These are phyloP conservation scores for Kentomonas sorsogonicus DNA, from an alignment of 208 protist genomes.

Conservation along the genomic window DNA sequence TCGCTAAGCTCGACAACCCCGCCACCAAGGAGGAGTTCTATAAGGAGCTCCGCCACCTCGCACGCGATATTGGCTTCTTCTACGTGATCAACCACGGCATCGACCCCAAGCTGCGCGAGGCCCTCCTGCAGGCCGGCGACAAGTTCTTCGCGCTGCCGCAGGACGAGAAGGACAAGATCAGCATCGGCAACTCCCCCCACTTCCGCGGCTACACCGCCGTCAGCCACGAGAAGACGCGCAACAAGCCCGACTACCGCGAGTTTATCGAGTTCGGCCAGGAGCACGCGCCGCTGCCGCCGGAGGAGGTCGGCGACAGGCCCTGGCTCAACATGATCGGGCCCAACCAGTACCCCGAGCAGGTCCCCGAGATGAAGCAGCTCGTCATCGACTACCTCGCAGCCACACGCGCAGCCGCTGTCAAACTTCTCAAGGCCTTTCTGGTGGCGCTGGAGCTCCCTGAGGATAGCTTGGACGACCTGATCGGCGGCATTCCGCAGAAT, in stretches of 20 bases:
- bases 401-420: not conserved
- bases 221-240: conserved; percentile 11
- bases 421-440: conserved; percentile 5
- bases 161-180: conserved; percentile 15
- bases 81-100: conserved; percentile 16
- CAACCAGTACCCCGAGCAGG: conserved; percentile 7
- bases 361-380: not conserved
- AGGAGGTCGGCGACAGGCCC: too few species aligned
- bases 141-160: conserved; percentile 15
- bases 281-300: too few species aligned
- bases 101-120: conserved; percentile 9
- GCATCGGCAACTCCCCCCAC: conserved; percentile 15
- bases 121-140: conserved; percentile 7
- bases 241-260: conserved; percentile 17
- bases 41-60: conserved; percentile 12
- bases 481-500: not conserved
- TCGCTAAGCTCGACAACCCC: conserved; percentile 13
- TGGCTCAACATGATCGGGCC: conserved; percentile 3
- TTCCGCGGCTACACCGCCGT: conserved; percentile 16
- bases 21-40: conserved; percentile 12
- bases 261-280: too few species aligned
- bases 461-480: conserved; percentile 1
- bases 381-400: conserved; percentile 2
- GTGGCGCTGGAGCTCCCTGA: conserved; percentile 2
- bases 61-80: conserved; percentile 18